Evolutionary conservation across 2,329 filamentous ascomycete species (phyloP), one percentile per base, ranked within the genome.

Genomic region (Aureobasidium sp.): DNA sequence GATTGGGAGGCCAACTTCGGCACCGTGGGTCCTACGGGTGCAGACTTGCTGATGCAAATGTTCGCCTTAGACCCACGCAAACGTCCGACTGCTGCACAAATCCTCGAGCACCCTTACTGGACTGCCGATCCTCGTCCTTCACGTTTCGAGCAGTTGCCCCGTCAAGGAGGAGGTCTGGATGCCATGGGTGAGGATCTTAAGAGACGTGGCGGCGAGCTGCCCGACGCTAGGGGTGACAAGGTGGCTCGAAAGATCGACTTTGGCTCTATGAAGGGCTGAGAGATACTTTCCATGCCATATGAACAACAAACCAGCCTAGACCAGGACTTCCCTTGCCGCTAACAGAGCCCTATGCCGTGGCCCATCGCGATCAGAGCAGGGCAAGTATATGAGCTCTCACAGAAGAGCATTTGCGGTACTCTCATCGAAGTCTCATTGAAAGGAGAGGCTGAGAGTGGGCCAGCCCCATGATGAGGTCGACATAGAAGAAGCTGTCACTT

Each of bases 31-130:
- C 77, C 85, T 11, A 84, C 90, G 56, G 94, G 94, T 47, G 90
- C 95, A 33, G 92, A 97, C 72, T 77, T 99, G 63, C 80, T 99
- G 56, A 90, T 94, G 80, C 85, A 84, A 67, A 96, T 95, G 76
- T 80, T 97, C 64, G 82, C 83, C 14, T 82, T 97, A 64, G 91
- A 99, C 75, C 94, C 94, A n/a, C 84, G 85, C 70, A 91, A 88
- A 74, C 82, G 94, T 63, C 87, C 90, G 68, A 90, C 86, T 0
- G 90, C 92, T 0, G 80, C 83, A 39, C 84, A 89, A 65, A 87
- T 94, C 72, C 81, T 99, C 61, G 81, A 86, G 72, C 92, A 97
- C 73, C 78, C 82, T 52, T 99, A 90, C 86, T 99, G 93, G 91
- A 84, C 83, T 44, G 84, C 83, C 27, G 88, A 94, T 39, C 94